Conservation (phyloP, 2,329 filamentous ascomycete species). For the Verticillium dahliae region DNA sequence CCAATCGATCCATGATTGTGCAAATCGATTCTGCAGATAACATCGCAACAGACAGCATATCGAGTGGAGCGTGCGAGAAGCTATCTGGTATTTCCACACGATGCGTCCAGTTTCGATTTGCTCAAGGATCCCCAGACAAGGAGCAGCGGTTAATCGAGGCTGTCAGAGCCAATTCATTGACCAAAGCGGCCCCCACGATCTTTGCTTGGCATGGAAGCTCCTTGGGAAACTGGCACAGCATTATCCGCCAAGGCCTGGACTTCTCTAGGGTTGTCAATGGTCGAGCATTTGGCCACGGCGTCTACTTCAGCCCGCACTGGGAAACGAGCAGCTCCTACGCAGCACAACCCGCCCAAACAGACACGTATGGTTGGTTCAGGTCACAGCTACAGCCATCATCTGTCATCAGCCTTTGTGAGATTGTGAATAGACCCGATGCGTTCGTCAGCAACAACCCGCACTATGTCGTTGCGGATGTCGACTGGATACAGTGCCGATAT, state of each 20-base stretch:
- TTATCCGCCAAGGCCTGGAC: slow-evolving; percentile 75
- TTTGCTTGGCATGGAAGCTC: slow-evolving; percentile 84
- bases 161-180: slow-evolving; percentile 39
- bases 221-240: slow-evolving; percentile 80
- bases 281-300: slow-evolving; percentile 68
- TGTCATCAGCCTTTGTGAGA: slow-evolving; percentile 74
- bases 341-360: not conserved
- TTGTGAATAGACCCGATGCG: slow-evolving; percentile 64
- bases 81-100: slow-evolving; percentile 53
- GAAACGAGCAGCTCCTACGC: slow-evolving; percentile 48
- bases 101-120: slow-evolving; percentile 80
- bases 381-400: slow-evolving; percentile 53
- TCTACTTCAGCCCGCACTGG: slow-evolving; percentile 67
- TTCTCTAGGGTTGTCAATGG: slow-evolving; percentile 59
- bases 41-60: not conserved
- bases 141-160: slow-evolving; percentile 67
- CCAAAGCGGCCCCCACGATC: slow-evolving; percentile 51
- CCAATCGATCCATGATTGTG: slow-evolving; percentile 80
- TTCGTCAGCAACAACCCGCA: slow-evolving; percentile 52
- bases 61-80: slow-evolving; percentile 32
- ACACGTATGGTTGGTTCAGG: slow-evolving; percentile 49
- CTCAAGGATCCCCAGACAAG: slow-evolving; percentile 83
- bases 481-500: slow-evolving; percentile 90
- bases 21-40: slow-evolving; percentile 49
- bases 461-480: slow-evolving; percentile 66